Conservation (phyloP, 2,329 filamentous ascomycete genomes). For the Claviceps citrina region DNA sequence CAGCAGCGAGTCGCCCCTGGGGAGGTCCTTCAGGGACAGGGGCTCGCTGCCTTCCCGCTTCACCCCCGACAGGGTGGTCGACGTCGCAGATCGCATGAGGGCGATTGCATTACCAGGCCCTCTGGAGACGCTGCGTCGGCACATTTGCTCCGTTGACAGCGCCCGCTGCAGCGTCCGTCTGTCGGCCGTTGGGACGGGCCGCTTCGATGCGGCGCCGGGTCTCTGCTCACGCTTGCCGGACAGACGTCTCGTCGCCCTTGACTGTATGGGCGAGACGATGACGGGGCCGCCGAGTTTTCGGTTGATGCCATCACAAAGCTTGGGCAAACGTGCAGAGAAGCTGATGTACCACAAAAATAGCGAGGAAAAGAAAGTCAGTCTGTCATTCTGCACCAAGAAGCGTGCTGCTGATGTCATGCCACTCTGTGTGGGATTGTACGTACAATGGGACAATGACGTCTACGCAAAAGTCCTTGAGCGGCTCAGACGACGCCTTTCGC, state of each 20-base stretch:
- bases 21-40: slow-evolving; percentile 32
- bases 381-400: no score
- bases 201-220: slow-evolving; percentile 37
- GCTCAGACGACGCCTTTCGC: slow-evolving; percentile 37
- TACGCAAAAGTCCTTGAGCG: slow-evolving; percentile 60
- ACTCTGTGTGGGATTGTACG: slow-evolving; percentile 19
- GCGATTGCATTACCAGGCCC: slow-evolving; percentile 44
- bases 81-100: slow-evolving; percentile 53
- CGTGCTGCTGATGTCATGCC: no score
- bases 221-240: slow-evolving; percentile 29
- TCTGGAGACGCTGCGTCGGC: slow-evolving; percentile 36
- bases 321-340: slow-evolving; percentile 61
- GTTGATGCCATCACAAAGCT: slow-evolving; percentile 54
- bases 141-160: slow-evolving; percentile 42
- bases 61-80: slow-evolving; percentile 41
- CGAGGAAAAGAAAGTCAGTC: no score
- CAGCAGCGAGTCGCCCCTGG: slow-evolving; percentile 23
- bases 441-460: slow-evolving; percentile 71
- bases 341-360: slow-evolving; percentile 21
- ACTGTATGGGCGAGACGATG: slow-evolving; percentile 38
- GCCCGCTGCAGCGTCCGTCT: slow-evolving; percentile 45
- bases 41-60: slow-evolving; percentile 57
- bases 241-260: slow-evolving; percentile 30
- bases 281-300: slow-evolving; percentile 61
- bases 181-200: slow-evolving; percentile 25